Conservation (phyloP, 345 rosid species). For the Chamaenerion angustifolium region DNA sequence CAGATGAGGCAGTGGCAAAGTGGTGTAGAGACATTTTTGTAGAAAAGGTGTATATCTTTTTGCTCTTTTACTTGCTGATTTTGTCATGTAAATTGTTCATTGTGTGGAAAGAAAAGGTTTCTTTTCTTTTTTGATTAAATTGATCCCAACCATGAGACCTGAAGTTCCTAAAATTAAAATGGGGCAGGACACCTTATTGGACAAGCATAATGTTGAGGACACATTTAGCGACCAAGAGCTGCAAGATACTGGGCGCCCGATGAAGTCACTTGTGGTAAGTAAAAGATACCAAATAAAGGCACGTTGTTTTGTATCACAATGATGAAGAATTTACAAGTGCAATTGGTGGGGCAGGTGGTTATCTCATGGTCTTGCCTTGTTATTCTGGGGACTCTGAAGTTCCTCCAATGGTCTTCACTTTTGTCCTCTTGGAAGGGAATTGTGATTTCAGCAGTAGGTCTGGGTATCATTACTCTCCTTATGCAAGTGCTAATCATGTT, state of each 20-base stretch:
- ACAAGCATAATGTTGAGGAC: constrained; percentile 51
- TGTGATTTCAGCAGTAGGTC: constrained; percentile 26
- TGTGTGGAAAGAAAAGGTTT: neutral
- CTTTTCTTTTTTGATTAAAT: neutral
- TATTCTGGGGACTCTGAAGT: constrained; percentile 33
- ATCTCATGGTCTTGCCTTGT: constrained; percentile 43
- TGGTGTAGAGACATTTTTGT: constrained; percentile 91
- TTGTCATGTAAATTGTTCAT: neutral
- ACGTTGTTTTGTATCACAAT: neutral
- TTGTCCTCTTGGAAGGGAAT: constrained; percentile 77
- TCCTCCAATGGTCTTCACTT: constrained; percentile 58
- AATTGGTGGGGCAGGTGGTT: constrained; percentile 38
- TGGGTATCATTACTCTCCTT: constrained; percentile 48
- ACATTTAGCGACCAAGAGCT: constrained; percentile 51
- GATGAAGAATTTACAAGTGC: neutral
- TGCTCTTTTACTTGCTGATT: neutral
- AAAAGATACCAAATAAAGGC: neutral
- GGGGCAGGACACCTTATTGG: constrained; percentile 64
- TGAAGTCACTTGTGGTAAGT: constrained; percentile 59
- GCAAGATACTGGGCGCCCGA: constrained; percentile 56
- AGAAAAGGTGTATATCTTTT: constrained; percentile 41
- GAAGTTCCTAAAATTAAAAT: too few relatives aligned
- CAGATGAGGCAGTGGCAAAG: constrained; percentile 75
- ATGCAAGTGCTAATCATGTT: constrained; percentile 77
- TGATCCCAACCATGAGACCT: neutral